These are phyloP conservation scores for Sordariomycetes sp. DNA, from an alignment of 2,329 filamentous ascomycete genomes.

Conservation along the genomic window DNA sequence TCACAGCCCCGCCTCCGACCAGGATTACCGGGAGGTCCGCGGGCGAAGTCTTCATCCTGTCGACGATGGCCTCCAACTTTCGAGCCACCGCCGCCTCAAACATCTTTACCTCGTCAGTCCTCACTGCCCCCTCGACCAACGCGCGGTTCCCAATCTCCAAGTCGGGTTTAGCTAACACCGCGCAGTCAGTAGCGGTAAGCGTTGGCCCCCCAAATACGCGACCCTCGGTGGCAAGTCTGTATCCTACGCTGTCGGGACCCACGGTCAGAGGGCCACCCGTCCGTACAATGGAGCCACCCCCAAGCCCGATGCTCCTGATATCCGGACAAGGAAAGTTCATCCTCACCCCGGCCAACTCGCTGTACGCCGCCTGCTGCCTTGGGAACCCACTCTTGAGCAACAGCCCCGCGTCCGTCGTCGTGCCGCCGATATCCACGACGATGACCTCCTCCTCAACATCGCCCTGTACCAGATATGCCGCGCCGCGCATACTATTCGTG, in stretches of 20 bases:
- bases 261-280: constrained; percentile 25
- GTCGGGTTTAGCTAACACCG: constrained; percentile 15
- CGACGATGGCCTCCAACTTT: constrained; percentile 42
- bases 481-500: constrained; percentile 50
- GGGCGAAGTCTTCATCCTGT: constrained; percentile 49
- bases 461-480: constrained; percentile 39
- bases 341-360: constrained; percentile 46
- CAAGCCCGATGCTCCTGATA: constrained; percentile 45
- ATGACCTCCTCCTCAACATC: constrained; percentile 28
- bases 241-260: constrained; percentile 50
- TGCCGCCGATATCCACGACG: constrained; percentile 55
- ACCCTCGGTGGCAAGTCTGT: constrained; percentile 38
- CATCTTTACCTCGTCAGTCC: constrained; percentile 17
- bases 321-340: constrained; percentile 48
- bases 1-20: constrained; percentile 49
- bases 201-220: constrained; percentile 41
- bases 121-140: constrained; percentile 19
- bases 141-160: constrained; percentile 1
- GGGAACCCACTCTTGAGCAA: constrained; percentile 50
- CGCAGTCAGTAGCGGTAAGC: constrained; percentile 45
- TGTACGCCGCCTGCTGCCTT: constrained; percentile 47
- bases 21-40: constrained; percentile 45
- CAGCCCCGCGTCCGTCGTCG: constrained; percentile 50
- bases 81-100: constrained; percentile 25
- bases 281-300: constrained; percentile 42